phyloP scores from a whole-genome alignment of 352 stramenopile genomes.

The Globisporangium nodosum region DNA sequence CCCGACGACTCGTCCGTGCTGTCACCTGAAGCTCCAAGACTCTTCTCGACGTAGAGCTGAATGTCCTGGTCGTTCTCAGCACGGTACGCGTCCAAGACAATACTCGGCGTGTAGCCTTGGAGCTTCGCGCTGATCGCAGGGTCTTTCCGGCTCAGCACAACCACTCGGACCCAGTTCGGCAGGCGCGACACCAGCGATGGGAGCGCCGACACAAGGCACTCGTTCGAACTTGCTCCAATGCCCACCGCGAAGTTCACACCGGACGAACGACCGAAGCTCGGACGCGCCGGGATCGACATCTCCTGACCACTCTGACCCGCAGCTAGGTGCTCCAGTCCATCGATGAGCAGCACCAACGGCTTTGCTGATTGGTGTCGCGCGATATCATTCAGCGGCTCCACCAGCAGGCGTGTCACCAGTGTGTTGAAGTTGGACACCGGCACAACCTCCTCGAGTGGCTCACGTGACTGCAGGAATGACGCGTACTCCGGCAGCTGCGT shows the following conservation, averaged over 20 bases:
- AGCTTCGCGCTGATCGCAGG: conserved; percentile 50
- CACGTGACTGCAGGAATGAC: conserved; percentile 55
- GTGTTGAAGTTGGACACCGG: conserved; percentile 59
- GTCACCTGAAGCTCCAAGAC: conserved; percentile 7
- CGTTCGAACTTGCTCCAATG: conserved; percentile 17
- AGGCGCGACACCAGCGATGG: conserved; percentile 41
- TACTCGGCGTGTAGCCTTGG: conserved; percentile 38
- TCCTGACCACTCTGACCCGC: background rate
- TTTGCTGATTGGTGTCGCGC: conserved; percentile 40
- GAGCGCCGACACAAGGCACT: conserved; percentile 58
- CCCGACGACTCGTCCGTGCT: background rate
- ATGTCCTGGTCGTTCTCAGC: conserved; percentile 54
- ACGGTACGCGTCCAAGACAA: conserved; percentile 39
- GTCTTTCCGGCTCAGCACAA: conserved; percentile 62
- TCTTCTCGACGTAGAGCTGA: conserved; percentile 17
- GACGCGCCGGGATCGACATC: background rate
- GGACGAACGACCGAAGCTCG: conserved; percentile 12
- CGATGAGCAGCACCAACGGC: conserved; percentile 54
- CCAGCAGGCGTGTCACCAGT: conserved; percentile 43
- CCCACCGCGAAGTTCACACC: background rate
- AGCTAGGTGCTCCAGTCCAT: conserved; percentile 48
- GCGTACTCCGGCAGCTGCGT: conserved; percentile 69
- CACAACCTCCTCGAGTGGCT: conserved; percentile 69
- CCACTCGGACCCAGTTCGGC: conserved; percentile 60
- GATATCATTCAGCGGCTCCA: conserved; percentile 65